These are phyloP conservation scores for Volvox africanus DNA, from an alignment of 139 green algal species.

Conservation along the genomic window DNA sequence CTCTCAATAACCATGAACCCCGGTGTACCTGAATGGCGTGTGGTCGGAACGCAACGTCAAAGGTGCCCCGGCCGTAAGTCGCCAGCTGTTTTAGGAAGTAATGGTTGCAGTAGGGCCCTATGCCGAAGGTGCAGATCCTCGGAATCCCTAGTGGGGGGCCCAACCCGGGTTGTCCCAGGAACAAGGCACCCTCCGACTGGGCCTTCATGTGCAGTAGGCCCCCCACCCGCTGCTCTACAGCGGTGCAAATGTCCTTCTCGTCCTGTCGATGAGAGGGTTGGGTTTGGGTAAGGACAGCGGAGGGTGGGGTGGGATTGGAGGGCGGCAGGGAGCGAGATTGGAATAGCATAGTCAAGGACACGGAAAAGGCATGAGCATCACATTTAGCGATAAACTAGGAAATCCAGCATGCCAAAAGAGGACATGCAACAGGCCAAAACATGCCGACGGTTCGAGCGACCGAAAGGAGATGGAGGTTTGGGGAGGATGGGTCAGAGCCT, in stretches of 20 bases:
- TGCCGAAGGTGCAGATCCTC: conserved; percentile 70
- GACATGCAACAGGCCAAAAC: too few species aligned
- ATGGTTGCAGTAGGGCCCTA: conserved; percentile 79
- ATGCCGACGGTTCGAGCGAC: too few species aligned
- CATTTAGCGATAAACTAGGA: too few species aligned
- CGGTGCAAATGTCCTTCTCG: conserved; percentile 59
- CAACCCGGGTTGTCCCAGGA: neutral
- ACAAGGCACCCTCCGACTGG: neutral
- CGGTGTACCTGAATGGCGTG: conserved; percentile 57
- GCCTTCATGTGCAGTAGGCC: conserved; percentile 1
- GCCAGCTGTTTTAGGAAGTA: conserved; percentile 78
- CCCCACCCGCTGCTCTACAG: conserved; percentile 11
- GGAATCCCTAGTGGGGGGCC: conserved; percentile 41
- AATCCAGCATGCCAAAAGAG: too few species aligned
- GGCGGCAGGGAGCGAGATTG: too few species aligned
- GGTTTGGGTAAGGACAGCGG: neutral
- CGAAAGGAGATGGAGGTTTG: too few species aligned
- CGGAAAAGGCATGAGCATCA: too few species aligned
- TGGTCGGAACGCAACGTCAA: conserved; percentile 67
- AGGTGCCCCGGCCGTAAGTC: conserved; percentile 65
- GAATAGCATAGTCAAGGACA: too few species aligned
- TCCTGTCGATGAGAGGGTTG: conserved; percentile 37
- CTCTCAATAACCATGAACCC: too few species aligned
- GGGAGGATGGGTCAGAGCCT: too few species aligned
- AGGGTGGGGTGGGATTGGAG: neutral